Percentiles rank a stretch among this genome's conserved stretches.
phyloP scores from a whole-genome alignment of 1,139 yeast genomes.

The Suhomyces maxii region DNA sequence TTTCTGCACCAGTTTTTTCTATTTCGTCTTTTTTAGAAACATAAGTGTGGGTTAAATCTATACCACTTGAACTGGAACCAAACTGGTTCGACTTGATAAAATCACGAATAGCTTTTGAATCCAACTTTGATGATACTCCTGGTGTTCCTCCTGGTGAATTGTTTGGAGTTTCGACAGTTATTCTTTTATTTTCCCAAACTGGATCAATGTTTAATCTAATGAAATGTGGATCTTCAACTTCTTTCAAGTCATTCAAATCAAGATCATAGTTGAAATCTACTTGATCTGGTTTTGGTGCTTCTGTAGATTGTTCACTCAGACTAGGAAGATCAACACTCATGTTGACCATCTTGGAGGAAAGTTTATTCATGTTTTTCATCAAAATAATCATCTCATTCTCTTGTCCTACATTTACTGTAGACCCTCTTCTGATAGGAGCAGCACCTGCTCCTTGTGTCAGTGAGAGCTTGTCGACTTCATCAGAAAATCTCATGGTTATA shows the following conservation, averaged over 20 bases:
- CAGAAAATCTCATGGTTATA: constrained; percentile 80
- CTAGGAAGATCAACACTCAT: constrained; percentile 33
- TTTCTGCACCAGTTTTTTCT: constrained; percentile 50
- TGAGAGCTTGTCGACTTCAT: constrained; percentile 10
- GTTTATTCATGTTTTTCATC: constrained; percentile 83
- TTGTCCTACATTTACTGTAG: constrained; percentile 25
- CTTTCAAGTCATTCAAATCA: constrained; percentile 62
- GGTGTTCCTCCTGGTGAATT: constrained; percentile 2
- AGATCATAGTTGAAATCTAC: constrained; percentile 49
- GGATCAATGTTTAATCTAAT: constrained; percentile 57
- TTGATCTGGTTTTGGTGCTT: constrained; percentile 9
- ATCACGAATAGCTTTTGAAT: constrained; percentile 24
- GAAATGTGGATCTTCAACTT: constrained; percentile 48
- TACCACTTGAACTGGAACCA: constrained; percentile 16
- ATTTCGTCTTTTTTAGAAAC: constrained; percentile 36
- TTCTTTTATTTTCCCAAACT: constrained; percentile 7
- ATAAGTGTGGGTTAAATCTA: constrained; percentile 47
- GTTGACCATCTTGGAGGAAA: constrained; percentile 79
- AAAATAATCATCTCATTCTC: constrained; percentile 71
- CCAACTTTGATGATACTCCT: constrained; percentile 4
- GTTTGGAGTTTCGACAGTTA: constrained; percentile 1
- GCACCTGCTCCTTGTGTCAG: background rate
- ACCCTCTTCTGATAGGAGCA: background rate
- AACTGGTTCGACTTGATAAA: constrained; percentile 27
- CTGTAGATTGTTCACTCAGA: background rate